Conservation (phyloP, 2,329 filamentous ascomycete genomes). For the Dactylonectria macrodidyma region DNA sequence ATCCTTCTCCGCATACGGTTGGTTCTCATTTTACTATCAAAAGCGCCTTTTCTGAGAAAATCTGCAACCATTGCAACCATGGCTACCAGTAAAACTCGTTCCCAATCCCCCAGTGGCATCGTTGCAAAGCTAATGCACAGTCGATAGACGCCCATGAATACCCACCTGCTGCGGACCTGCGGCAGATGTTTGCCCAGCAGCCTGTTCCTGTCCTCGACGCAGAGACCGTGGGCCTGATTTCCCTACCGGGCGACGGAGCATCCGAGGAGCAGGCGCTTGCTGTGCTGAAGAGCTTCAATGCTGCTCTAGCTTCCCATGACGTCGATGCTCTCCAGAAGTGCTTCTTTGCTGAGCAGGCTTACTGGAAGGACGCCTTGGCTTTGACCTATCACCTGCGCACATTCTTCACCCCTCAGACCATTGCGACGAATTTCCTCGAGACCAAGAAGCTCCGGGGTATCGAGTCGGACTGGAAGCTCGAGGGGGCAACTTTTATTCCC, state of each 20-base stretch:
- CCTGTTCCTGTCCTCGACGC: slow-evolving; percentile 14
- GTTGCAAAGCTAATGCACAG: background rate
- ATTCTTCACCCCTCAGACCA: background rate
- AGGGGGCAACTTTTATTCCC: slow-evolving; percentile 28
- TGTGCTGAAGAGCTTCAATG: slow-evolving; percentile 10
- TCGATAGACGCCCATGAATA: slow-evolving; percentile 20
- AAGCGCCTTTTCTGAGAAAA: too few species aligned
- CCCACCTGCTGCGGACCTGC: slow-evolving; percentile 19
- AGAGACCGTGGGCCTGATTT: background rate
- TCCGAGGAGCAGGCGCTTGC: background rate
- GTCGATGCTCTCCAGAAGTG: background rate
- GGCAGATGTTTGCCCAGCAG: slow-evolving; percentile 21
- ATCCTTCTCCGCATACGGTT: too few species aligned
- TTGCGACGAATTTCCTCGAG: slow-evolving; percentile 1
- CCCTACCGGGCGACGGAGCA: background rate
- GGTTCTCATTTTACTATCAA: too few species aligned
- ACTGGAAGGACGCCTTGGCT: slow-evolving; percentile 38
- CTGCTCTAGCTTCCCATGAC: slow-evolving; percentile 13
- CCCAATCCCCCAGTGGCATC: too few species aligned
- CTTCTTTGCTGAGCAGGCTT: slow-evolving; percentile 32
- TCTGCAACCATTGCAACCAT: too few species aligned
- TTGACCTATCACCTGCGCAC: slow-evolving; percentile 38
- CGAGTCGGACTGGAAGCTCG: slow-evolving; percentile 8
- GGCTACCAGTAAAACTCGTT: too few species aligned
- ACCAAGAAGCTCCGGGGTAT: slow-evolving; percentile 6